phyloP scores from a whole-genome alignment of 345 rosid genomes.

The Pugionium cornutum region DNA sequence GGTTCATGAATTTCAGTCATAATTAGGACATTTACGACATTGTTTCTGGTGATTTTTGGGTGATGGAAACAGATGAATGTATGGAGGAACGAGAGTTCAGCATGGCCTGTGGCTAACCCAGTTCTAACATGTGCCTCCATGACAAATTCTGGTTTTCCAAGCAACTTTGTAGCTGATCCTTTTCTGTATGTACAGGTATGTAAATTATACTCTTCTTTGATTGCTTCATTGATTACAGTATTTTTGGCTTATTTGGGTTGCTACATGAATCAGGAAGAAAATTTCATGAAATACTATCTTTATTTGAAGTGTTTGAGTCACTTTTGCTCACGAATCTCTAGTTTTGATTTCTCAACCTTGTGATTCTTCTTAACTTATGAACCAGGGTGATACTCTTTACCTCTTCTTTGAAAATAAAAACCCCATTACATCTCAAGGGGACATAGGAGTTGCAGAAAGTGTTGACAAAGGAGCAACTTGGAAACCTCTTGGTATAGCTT shows the following conservation, averaged over 20 bases:
- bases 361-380: neutral
- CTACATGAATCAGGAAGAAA: neutral
- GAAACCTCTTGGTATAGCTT: slow-evolving; percentile 83
- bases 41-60: neutral
- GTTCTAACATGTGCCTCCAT: slow-evolving; percentile 83
- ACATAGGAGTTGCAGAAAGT: slow-evolving; percentile 88
- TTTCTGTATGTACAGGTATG: slow-evolving; percentile 80
- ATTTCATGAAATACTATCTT: neutral
- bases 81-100: slow-evolving; percentile 73
- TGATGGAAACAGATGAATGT: slow-evolving; percentile 54
- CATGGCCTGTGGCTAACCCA: slow-evolving; percentile 99
- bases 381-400: slow-evolving; percentile 71
- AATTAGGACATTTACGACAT: neutral
- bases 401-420: slow-evolving; percentile 84
- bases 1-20: neutral
- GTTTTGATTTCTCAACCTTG: neutral
- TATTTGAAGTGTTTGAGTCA: neutral
- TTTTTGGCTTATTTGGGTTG: neutral
- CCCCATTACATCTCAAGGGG: slow-evolving; percentile 85
- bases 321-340: neutral
- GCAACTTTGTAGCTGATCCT: slow-evolving; percentile 96
- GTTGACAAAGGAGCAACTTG: slow-evolving; percentile 85
- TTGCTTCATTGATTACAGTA: neutral
- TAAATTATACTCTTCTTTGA: neutral
- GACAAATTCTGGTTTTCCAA: slow-evolving; percentile 73